Evolutionary conservation across 2,329 filamentous ascomycete species (phyloP).

Genomic region (Ceratocystis ficicola): DNA sequence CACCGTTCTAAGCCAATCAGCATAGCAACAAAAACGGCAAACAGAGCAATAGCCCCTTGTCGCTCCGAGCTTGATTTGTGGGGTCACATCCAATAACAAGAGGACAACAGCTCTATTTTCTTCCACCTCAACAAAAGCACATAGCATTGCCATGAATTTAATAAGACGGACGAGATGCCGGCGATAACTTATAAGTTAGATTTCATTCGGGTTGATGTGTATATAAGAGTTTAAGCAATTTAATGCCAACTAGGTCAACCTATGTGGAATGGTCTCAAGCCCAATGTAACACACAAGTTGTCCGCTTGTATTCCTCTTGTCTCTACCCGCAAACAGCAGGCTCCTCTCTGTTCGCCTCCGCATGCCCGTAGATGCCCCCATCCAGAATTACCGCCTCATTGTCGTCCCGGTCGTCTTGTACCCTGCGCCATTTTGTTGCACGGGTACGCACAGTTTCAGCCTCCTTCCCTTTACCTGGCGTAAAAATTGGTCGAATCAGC

Average conservation of each 20-base stretch:
- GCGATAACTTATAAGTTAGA: too few relatives aligned
- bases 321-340: conserved; percentile 31
- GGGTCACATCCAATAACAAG: not conserved
- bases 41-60: not conserved
- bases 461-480: conserved; percentile 41
- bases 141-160: too few relatives aligned
- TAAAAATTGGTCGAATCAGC: conserved; percentile 50
- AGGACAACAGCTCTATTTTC: not conserved
- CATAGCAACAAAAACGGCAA: not conserved
- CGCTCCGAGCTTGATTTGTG: conserved; percentile 3
- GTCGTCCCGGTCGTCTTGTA: conserved; percentile 48
- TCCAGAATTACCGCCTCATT: conserved; percentile 49
- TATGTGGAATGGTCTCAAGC: too few relatives aligned
- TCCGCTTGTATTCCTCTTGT: not conserved
- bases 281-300: not conserved
- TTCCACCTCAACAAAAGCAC: not conserved
- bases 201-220: too few relatives aligned
- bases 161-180: too few relatives aligned
- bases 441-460: conserved; percentile 30
- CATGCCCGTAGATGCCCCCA: conserved; percentile 40
- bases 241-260: too few relatives aligned
- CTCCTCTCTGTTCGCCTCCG: conserved; percentile 28
- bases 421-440: conserved; percentile 41
- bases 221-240: too few relatives aligned
- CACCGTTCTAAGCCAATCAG: not conserved